Percentiles rank a stretch among this genome's conserved stretches.
Conservation (phyloP, 441 rosid species). For the Lepidium campestre region DNA sequence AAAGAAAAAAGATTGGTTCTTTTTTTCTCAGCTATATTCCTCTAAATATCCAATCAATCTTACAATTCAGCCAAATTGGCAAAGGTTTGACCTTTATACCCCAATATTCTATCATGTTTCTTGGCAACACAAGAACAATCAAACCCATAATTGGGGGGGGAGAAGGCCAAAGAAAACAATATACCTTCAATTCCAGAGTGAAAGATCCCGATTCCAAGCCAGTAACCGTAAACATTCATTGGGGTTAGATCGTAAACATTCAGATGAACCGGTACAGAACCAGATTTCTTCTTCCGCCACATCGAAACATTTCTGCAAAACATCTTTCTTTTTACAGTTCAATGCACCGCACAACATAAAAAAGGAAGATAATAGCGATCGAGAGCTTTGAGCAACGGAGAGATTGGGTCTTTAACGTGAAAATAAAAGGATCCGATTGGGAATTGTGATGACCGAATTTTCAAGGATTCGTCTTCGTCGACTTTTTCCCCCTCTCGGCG, state of each 20-base stretch:
- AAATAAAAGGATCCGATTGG: not conserved
- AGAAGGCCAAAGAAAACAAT: not conserved
- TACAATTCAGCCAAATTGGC: not conserved
- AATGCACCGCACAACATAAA: not conserved
- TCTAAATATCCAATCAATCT: not conserved
- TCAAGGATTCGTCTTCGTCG: not conserved
- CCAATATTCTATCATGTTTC: not conserved
- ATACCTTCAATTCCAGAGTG: constrained; percentile 96
- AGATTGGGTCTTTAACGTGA: not conserved
- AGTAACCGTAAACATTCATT: constrained; percentile 85
- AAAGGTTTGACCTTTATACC: not conserved
- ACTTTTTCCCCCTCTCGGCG: not conserved
- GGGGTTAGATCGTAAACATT: constrained; percentile 92
- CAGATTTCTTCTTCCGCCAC: constrained; percentile 57
- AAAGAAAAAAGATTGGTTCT: not conserved
- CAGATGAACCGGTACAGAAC: constrained; percentile 69
- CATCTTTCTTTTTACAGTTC: constrained; percentile 32
- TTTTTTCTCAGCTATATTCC: not conserved
- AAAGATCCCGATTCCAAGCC: constrained; percentile 93
- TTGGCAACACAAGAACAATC: constrained; percentile 1
- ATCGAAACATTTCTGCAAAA: constrained; percentile 47
- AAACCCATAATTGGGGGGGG: not conserved
- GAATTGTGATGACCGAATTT: not conserved
- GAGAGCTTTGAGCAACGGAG: not conserved
- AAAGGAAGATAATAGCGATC: not conserved